Evolutionary conservation across 768 basidiomycete genomes (phyloP).

Genomic region (Termitomyces sp.): DNA sequence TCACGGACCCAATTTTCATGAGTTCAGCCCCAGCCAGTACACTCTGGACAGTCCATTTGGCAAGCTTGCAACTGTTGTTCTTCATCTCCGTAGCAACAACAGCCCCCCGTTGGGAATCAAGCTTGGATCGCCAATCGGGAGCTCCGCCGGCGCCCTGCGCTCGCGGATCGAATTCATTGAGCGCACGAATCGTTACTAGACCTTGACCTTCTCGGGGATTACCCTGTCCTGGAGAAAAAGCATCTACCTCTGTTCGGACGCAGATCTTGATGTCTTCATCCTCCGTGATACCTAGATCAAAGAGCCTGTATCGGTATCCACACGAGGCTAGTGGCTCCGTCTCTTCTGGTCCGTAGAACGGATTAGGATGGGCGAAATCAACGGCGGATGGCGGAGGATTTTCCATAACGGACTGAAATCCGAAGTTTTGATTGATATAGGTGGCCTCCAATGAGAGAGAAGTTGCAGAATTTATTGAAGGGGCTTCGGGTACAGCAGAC

Average conservation of each 20-base stretch:
- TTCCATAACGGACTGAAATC: slow-evolving; percentile 91
- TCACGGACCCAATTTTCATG: slow-evolving; percentile 92
- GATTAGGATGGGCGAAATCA: slow-evolving; percentile 85
- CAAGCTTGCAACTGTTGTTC: slow-evolving; percentile 97
- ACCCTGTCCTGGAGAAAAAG: slow-evolving; percentile 63
- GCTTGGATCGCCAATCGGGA: slow-evolving; percentile 97
- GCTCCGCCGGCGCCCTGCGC: slow-evolving; percentile 90
- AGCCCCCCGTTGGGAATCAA: slow-evolving; percentile 94
- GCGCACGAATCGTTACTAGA: slow-evolving; percentile 85
- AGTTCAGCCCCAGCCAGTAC: slow-evolving; percentile 92
- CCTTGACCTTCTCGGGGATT: slow-evolving; percentile 69
- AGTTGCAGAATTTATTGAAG: slow-evolving; percentile 89
- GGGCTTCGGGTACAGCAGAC: slow-evolving; percentile 55
- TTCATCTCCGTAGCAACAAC: slow-evolving; percentile 99
- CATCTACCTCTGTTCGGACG: slow-evolving; percentile 95
- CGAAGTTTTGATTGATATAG: slow-evolving; percentile 98
- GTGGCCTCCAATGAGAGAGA: slow-evolving; percentile 96
- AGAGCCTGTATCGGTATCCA: slow-evolving; percentile 93
- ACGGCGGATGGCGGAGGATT: slow-evolving; percentile 55
- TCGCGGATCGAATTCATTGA: slow-evolving; percentile 96
- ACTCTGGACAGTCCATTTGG: slow-evolving; percentile 96
- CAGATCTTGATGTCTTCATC: slow-evolving; percentile 91
- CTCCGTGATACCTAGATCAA: slow-evolving; percentile 86
- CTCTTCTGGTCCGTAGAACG: slow-evolving; percentile 93
- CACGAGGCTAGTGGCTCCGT: slow-evolving; percentile 94